Evolutionary conservation across 129 eudicot species (phyloP).

Genomic region (Flaveria linearis): DNA sequence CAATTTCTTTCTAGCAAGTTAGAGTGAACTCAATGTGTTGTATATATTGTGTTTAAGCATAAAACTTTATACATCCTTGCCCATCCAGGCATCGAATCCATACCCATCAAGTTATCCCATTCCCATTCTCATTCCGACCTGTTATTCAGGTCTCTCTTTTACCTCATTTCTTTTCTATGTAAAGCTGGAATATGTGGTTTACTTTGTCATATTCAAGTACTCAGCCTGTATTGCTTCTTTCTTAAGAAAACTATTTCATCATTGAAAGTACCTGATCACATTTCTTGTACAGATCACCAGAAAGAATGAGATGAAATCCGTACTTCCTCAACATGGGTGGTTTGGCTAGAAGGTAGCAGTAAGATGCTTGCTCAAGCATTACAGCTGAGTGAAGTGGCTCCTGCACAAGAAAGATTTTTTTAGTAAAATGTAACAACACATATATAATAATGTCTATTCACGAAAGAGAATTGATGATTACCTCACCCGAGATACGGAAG

Average conservation of each 20-base stretch:
- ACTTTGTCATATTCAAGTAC: constrained; percentile 4
- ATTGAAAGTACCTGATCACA: constrained; percentile 72
- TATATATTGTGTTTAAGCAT: constrained; percentile 1
- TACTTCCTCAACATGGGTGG: constrained; percentile 91
- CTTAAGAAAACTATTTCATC: constrained; percentile 8
- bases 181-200: not conserved
- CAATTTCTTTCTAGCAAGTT: constrained; percentile 7
- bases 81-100: not conserved
- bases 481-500: constrained; percentile 97
- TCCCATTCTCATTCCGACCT: not conserved
- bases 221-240: not conserved
- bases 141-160: not conserved
- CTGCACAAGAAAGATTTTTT: constrained; percentile 38
- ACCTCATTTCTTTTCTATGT: constrained; percentile 13
- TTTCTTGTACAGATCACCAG: constrained; percentile 91
- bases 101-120: not conserved
- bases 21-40: not conserved
- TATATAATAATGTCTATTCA: constrained; percentile 21
- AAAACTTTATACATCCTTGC: not conserved
- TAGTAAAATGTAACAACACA: not conserved
- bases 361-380: constrained; percentile 99
- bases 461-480: constrained; percentile 54
- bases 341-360: constrained; percentile 75
- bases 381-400: constrained; percentile 91
- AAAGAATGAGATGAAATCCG: constrained; percentile 97